These are phyloP conservation scores for Citrus trifoliata DNA, from an alignment of 345 rosid species.

Conservation along the genomic window DNA sequence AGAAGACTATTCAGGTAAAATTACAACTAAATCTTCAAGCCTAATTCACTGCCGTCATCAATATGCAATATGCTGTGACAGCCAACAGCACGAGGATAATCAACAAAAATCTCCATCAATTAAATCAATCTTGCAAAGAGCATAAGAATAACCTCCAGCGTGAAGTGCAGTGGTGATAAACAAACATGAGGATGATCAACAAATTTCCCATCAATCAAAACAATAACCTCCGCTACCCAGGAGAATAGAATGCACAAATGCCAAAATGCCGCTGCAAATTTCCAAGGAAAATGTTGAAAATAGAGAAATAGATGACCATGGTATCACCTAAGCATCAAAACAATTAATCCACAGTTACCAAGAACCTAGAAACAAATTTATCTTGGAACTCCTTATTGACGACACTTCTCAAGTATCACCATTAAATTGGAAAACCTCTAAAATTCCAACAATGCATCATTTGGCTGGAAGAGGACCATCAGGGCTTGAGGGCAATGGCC, in stretches of 20 bases:
- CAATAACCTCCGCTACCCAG: neutral
- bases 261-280: slow-evolving; percentile 16
- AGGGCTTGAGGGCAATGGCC: slow-evolving; percentile 78
- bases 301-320: neutral
- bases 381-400: slow-evolving; percentile 42
- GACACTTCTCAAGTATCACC: slow-evolving; percentile 31
- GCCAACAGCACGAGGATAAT: neutral
- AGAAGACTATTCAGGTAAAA: neutral
- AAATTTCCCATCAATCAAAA: slow-evolving; percentile 15
- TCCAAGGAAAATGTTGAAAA: neutral
- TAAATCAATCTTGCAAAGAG: neutral
- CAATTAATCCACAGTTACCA: slow-evolving; percentile 22
- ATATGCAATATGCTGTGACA: neutral
- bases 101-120: neutral
- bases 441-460: slow-evolving; percentile 18
- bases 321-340: slow-evolving; percentile 16
- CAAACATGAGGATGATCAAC: neutral
- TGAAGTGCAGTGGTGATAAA: neutral
- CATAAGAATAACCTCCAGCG: neutral
- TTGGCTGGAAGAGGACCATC: slow-evolving; percentile 10
- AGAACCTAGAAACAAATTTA: slow-evolving; percentile 10
- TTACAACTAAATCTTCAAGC: neutral
- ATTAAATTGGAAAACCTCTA: slow-evolving; percentile 11
- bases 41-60: neutral
- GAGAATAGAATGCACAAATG: slow-evolving; percentile 6